Percentiles rank a stretch among this genome's conserved stretches.
Evolutionary conservation across 1,284 basidiomycete species (phyloP).

Genomic region (Heterobasidion occidentale): DNA sequence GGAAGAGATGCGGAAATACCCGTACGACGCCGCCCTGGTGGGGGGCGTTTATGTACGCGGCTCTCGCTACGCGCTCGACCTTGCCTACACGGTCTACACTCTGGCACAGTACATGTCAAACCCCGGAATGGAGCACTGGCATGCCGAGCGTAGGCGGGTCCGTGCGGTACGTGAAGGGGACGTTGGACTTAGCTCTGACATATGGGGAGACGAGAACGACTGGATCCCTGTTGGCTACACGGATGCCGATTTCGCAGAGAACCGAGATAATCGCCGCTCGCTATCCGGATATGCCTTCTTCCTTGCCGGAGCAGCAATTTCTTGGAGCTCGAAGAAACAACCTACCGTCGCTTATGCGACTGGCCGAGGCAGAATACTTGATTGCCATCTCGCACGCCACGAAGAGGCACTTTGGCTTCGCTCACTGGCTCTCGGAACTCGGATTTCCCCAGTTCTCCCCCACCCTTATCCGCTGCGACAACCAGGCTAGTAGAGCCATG

Average conservation of each 20-base stretch:
- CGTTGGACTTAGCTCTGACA: neutral
- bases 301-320: constrained; percentile 12
- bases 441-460: neutral
- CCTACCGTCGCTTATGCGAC: constrained; percentile 17
- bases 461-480: neutral
- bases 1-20: neutral
- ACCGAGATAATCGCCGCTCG: neutral
- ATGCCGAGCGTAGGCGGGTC: constrained; percentile 7
- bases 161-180: constrained; percentile 6
- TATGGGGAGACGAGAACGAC: neutral
- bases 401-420: constrained; percentile 14
- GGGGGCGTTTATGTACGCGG: neutral
- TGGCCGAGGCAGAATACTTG: constrained; percentile 27
- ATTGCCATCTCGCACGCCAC: constrained; percentile 15
- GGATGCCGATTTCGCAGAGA: neutral
- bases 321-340: constrained; percentile 24
- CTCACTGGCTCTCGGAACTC: constrained; percentile 12
- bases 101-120: constrained; percentile 4
- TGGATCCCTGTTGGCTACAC: neutral
- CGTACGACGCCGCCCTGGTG: neutral
- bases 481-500: neutral
- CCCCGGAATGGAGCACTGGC: constrained; percentile 2
- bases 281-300: neutral
- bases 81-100: constrained; percentile 1
- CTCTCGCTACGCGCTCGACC: neutral